phyloP scores from a whole-genome alignment of 306 rosid species.

The Prunus campanulata region DNA sequence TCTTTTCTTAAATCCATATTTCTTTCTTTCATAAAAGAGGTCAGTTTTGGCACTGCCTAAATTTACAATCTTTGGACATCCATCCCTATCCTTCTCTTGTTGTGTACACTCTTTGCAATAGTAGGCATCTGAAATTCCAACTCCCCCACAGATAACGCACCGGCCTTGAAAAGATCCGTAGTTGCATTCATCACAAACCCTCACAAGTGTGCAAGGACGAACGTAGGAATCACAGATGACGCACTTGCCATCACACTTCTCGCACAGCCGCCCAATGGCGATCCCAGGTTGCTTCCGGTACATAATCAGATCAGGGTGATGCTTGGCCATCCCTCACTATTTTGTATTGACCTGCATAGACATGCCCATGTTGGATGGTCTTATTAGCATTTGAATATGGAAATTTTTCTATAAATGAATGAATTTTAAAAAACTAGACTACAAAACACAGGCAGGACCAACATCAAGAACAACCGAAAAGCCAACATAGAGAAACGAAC shows the following conservation, averaged over 20 bases:
- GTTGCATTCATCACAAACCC: slow-evolving; percentile 90
- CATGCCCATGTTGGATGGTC: not conserved
- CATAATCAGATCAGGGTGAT: slow-evolving; percentile 91
- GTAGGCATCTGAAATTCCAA: slow-evolving; percentile 89
- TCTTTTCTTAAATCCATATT: slow-evolving; percentile 91
- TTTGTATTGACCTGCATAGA: not conserved
- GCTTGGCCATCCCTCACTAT: slow-evolving; percentile 59
- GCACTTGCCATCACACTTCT: slow-evolving; percentile 90
- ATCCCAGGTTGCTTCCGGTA: slow-evolving; percentile 90
- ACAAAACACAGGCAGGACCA: not conserved
- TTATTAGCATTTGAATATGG: not conserved
- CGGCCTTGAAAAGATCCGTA: slow-evolving; percentile 77
- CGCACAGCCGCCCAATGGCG: slow-evolving; percentile 76
- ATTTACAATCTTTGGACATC: slow-evolving; percentile 91
- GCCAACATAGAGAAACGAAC: not conserved
- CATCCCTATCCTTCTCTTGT: slow-evolving; percentile 93
- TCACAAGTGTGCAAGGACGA: slow-evolving; percentile 86
- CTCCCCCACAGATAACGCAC: slow-evolving; percentile 90
- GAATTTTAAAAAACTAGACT: not conserved
- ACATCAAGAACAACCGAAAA: not conserved
- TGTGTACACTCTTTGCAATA: slow-evolving; percentile 97
- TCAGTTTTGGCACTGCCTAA: slow-evolving; percentile 87
- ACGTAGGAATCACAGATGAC: slow-evolving; percentile 84
- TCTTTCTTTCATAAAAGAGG: slow-evolving; percentile 80
- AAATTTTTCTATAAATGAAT: not conserved